These are phyloP conservation scores for Ceratocystis lukuohia DNA, from an alignment of 2,329 filamentous ascomycete genomes.

Conservation along the genomic window DNA sequence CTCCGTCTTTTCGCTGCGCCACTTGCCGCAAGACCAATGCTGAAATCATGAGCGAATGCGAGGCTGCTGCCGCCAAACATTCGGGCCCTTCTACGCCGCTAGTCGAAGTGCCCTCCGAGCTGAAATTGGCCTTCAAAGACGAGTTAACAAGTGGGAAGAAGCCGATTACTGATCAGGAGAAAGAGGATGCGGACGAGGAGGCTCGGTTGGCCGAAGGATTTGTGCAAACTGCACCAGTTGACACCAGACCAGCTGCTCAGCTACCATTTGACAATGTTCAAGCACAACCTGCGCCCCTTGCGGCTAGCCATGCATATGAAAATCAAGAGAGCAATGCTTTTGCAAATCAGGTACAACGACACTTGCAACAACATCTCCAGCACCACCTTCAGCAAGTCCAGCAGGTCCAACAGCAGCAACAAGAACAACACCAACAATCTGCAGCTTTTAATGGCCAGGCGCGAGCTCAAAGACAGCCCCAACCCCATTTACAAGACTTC, in stretches of 20 bases:
- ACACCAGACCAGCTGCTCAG: conserved; percentile 22
- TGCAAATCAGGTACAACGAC: conserved; percentile 20
- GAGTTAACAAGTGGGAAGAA: conserved; percentile 38
- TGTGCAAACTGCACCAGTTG: conserved; percentile 33
- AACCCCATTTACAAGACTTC: neutral
- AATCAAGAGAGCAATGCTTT: conserved; percentile 8
- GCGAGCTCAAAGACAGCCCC: neutral
- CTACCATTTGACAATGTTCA: neutral
- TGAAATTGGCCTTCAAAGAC: conserved; percentile 59
- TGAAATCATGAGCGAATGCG: conserved; percentile 60
- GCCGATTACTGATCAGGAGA: neutral
- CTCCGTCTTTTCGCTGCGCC: conserved; percentile 51
- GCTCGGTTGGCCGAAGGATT: conserved; percentile 45
- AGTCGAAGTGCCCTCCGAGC: conserved; percentile 35
- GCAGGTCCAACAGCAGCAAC: neutral
- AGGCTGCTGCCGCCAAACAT: conserved; percentile 32
- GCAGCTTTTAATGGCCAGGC: neutral
- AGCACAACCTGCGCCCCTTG: neutral
- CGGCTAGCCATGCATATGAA: conserved; percentile 17
- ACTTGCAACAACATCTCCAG: conserved; percentile 20
- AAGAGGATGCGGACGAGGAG: conserved; percentile 30
- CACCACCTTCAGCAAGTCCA: conserved; percentile 11
- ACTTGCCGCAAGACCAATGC: conserved; percentile 58
- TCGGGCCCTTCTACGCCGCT: conserved; percentile 21
- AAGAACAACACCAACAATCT: neutral